phyloP scores from a whole-genome alignment of 345 rosid species.

The Excoecaria cochinchinensis region DNA sequence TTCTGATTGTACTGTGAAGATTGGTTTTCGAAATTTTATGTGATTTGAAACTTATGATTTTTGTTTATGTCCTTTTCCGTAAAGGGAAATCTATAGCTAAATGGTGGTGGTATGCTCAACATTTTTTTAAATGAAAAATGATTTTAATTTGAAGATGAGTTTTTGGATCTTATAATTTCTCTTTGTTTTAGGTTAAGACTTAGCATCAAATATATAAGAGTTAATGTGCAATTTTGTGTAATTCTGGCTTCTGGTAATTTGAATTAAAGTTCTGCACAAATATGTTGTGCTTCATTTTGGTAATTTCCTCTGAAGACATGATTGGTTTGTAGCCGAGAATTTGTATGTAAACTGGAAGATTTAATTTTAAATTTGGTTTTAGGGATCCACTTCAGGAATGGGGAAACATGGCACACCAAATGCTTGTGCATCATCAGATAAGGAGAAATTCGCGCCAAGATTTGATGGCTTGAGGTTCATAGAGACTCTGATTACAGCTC shows the following conservation, averaged over 20 bases:
- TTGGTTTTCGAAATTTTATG: background rate
- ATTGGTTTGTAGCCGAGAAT: too few relatives aligned
- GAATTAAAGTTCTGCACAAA: background rate
- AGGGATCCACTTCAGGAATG: slow-evolving; percentile 26
- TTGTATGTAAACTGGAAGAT: background rate
- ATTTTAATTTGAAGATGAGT: background rate
- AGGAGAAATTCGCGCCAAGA: slow-evolving; percentile 69
- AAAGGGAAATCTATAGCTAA: too few relatives aligned
- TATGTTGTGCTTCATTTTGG: background rate
- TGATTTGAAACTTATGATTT: background rate
- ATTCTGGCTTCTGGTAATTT: too few relatives aligned
- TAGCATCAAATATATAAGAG: too few relatives aligned
- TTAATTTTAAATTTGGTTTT: background rate
- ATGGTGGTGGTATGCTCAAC: too few relatives aligned
- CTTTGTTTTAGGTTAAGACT: too few relatives aligned
- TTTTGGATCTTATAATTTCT: too few relatives aligned
- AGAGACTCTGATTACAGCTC: slow-evolving; percentile 90
- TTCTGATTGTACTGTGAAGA: background rate
- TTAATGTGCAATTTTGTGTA: too few relatives aligned
- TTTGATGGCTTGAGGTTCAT: slow-evolving; percentile 86
- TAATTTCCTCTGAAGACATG: too few relatives aligned
- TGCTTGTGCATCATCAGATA: slow-evolving; percentile 31
- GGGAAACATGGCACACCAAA: slow-evolving; percentile 15
- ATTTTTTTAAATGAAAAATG: background rate
- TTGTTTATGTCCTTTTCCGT: too few relatives aligned